Evolutionary conservation across 306 rosid genomes (phyloP), one percentile per base, ranked within the genome.

Genomic region (Pueraria montana): DNA sequence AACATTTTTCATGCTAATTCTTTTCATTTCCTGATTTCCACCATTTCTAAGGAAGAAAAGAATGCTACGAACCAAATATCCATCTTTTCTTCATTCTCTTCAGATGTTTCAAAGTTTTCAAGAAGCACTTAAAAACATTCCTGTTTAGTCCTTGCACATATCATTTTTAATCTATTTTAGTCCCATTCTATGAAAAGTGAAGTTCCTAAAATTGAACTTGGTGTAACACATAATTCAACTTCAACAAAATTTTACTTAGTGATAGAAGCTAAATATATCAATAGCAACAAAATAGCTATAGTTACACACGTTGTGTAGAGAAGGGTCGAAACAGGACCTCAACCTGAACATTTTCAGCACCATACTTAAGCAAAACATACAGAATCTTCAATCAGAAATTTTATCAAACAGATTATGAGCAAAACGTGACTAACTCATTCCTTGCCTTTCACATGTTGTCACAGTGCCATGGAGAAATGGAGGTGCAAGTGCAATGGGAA

Each of bases 1-100:
- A 49, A 50, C 4, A 4, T 21, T 77, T 77, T 20, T 12, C 27
- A 16, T 20, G 48, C 56, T 13, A 45, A 71, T 43, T 21, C 88
- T 88, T 87, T 64, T 64, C 24, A 64, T 32, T 64, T 30, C 10
- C 87, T 80, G 45, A 87, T 86, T 87, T 88, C 91, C 89, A 92
- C 86, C 21, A 86, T 83, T 79, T 77, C 89, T 84, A 80, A 86
- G 86, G 81, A 88, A 56, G 56, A 89, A 92, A 1, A 34, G 40
- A 34, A 34, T 34, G 40, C 40, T 88, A 84, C 43, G 76, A 74
- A 74, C 59, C 32, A 53, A 83, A 85, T 68, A 88, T 89, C 76
- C 74, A 78, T 48, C 2, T 32, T 34, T 63, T 48, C 16, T 10
- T 34, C 75, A 24, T 53, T 50, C 42, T 8, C 58, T 68, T 53